phyloP scores from a whole-genome alignment of 768 basidiomycete genomes.

The Leccinum truebloodii region DNA sequence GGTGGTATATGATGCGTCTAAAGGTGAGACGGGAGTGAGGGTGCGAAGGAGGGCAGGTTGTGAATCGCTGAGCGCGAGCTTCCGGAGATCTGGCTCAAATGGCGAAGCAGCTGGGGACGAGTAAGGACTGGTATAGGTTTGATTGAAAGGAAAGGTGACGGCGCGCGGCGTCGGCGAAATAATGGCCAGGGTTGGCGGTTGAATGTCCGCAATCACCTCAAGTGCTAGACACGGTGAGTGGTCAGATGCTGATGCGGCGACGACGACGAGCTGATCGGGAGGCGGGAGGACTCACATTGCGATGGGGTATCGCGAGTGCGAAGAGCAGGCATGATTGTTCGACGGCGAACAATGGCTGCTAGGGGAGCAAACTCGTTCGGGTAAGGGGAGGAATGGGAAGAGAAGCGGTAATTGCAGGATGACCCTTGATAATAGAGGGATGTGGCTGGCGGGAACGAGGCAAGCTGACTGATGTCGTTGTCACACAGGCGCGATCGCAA shows the following conservation, averaged over 20 bases:
- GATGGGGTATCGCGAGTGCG: slow-evolving; percentile 76
- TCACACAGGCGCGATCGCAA: slow-evolving; percentile 44
- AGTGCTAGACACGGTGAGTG: slow-evolving; percentile 50
- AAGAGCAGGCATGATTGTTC: slow-evolving; percentile 72
- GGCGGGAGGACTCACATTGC: slow-evolving; percentile 39
- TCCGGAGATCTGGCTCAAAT: slow-evolving; percentile 68
- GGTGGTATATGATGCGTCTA: slow-evolving; percentile 24
- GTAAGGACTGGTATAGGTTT: slow-evolving; percentile 53
- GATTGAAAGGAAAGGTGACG: slow-evolving; percentile 43
- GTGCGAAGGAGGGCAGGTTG: slow-evolving; percentile 40
- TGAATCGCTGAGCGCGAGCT: slow-evolving; percentile 46
- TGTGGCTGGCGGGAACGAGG: slow-evolving; percentile 42
- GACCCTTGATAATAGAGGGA: slow-evolving; percentile 43
- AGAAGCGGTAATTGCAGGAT: slow-evolving; percentile 19
- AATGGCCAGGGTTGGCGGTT: slow-evolving; percentile 55
- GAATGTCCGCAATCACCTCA: slow-evolving; percentile 70
- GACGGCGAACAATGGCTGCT: slow-evolving; percentile 36
- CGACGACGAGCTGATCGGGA: slow-evolving; percentile 3
- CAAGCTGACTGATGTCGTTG: slow-evolving; percentile 48
- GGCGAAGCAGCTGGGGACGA: slow-evolving; percentile 68
- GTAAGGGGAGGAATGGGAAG: slow-evolving; percentile 35
- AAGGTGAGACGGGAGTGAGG: slow-evolving; percentile 41
- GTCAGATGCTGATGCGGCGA: slow-evolving; percentile 4
- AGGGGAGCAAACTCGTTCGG: slow-evolving; percentile 37
- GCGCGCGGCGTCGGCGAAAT: slow-evolving; percentile 63